phyloP scores from a whole-genome alignment of 805 yeast species.

The Vanderwaltozyma tropicalis region DNA sequence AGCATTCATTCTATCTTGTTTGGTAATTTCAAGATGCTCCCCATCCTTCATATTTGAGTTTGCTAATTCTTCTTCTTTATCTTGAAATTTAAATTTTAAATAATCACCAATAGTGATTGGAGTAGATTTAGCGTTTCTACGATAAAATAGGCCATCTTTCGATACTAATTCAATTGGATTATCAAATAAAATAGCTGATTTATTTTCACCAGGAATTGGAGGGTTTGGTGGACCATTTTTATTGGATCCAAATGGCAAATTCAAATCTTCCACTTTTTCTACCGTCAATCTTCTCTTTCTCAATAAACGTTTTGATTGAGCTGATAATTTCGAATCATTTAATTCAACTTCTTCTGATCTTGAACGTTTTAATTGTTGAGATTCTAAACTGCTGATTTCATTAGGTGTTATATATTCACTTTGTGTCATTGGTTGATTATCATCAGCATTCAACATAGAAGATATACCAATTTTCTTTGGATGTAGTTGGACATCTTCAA shows the following conservation, averaged over 20 bases:
- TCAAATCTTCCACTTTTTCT: background rate
- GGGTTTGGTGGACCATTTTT: no score
- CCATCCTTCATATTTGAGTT: conserved; percentile 12
- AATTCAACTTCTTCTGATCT: background rate
- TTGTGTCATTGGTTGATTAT: conserved; percentile 1
- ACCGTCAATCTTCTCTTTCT: conserved; percentile 8
- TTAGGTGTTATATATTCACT: background rate
- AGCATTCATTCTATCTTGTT: conserved; percentile 23
- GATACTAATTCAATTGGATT: conserved; percentile 26
- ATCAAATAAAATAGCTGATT: conserved; percentile 10
- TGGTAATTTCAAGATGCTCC: conserved; percentile 8
- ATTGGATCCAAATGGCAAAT: no score
- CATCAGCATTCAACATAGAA: conserved; percentile 18
- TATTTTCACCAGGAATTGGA: background rate
- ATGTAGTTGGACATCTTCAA: background rate
- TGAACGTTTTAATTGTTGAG: background rate
- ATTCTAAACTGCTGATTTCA: background rate
- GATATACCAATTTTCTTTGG: conserved; percentile 15
- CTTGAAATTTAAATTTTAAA: conserved; percentile 23
- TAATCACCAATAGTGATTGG: conserved; percentile 27
- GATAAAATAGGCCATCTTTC: conserved; percentile 25
- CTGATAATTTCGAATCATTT: background rate
- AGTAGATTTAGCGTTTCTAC: conserved; percentile 15
- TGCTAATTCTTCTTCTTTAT: conserved; percentile 23
- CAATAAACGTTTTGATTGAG: conserved; percentile 1